A percentile compares a stretch with the other conserved stretches of the same genome.
Conservation (phyloP, 2,329 filamentous ascomycete species). For the Coniochaeta ligniaria region DNA sequence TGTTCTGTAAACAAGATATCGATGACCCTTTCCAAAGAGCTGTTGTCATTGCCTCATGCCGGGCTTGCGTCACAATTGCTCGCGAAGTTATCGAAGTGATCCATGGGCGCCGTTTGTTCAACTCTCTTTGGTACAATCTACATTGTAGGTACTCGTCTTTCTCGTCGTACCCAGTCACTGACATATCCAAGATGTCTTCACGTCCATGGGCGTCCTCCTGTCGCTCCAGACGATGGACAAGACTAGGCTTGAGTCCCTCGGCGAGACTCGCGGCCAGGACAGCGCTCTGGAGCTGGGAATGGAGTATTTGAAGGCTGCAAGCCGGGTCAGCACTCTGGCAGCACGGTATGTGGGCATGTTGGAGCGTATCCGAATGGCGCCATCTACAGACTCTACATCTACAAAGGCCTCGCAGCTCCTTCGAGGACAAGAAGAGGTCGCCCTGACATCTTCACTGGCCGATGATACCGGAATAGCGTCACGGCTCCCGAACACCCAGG, state of each 20-base stretch:
- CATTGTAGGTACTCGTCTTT: constrained; percentile 2
- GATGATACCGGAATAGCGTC: background rate
- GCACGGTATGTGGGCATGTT: background rate
- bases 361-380: background rate
- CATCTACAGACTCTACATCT: background rate
- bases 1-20: constrained; percentile 5
- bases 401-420: background rate
- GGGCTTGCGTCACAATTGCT: constrained; percentile 1
- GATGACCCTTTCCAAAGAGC: constrained; percentile 5
- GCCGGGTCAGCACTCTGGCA: background rate
- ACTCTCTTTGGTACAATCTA: constrained; percentile 6
- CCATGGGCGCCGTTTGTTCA: constrained; percentile 4
- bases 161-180: background rate
- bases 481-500: background rate
- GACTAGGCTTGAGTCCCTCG: constrained; percentile 1
- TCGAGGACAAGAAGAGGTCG: background rate
- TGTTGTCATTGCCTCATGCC: constrained; percentile 4
- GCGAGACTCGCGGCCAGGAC: background rate
- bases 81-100: constrained; percentile 4
- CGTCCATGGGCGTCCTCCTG: constrained; percentile 6
- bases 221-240: constrained; percentile 4
- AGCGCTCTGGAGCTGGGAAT: background rate
- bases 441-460: background rate
- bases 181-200: constrained; percentile 6
- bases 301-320: background rate